Evolutionary conservation across 1,284 basidiomycete genomes (phyloP).

Genomic region (Schizophyllum amplum): DNA sequence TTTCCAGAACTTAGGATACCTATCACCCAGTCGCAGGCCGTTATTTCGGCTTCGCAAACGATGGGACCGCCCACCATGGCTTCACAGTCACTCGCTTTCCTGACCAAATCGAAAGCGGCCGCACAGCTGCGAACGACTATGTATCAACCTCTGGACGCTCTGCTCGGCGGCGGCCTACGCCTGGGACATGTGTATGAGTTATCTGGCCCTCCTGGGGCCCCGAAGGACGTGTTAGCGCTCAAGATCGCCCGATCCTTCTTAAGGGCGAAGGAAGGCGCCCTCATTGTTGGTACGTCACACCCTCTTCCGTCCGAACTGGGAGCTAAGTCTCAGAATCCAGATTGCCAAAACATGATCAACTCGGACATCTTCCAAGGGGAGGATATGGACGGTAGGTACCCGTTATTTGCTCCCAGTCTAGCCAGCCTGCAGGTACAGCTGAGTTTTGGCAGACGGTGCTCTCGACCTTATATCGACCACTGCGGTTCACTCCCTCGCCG

Average conservation of each 20-base stretch:
- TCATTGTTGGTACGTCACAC: slow-evolving; percentile 57
- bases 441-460: not conserved
- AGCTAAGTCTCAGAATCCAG: slow-evolving; percentile 24
- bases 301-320: not conserved
- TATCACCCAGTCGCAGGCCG: slow-evolving; percentile 31
- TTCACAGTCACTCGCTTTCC: slow-evolving; percentile 14
- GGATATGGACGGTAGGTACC: slow-evolving; percentile 17
- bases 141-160: slow-evolving; percentile 30
- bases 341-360: slow-evolving; percentile 60
- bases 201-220: slow-evolving; percentile 64
- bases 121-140: slow-evolving; percentile 16
- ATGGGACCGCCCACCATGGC: slow-evolving; percentile 8
- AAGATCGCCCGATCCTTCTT: slow-evolving; percentile 41
- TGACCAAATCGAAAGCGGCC: slow-evolving; percentile 43
- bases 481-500: slow-evolving; percentile 28
- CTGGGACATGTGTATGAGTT: slow-evolving; percentile 59
- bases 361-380: slow-evolving; percentile 28
- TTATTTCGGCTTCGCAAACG: slow-evolving; percentile 33
- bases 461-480: not conserved
- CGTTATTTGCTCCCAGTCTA: slow-evolving; percentile 30
- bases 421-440: slow-evolving; percentile 8
- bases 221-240: slow-evolving; percentile 47
- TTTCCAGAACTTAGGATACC: slow-evolving; percentile 39
- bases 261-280: slow-evolving; percentile 33
- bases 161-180: slow-evolving; percentile 53